A percentile compares a stretch with the other conserved stretches of the same genome.
These are phyloP conservation scores for Cyclotella baltica DNA, from an alignment of 108 stramenopile genomes.

Conservation along the genomic window DNA sequence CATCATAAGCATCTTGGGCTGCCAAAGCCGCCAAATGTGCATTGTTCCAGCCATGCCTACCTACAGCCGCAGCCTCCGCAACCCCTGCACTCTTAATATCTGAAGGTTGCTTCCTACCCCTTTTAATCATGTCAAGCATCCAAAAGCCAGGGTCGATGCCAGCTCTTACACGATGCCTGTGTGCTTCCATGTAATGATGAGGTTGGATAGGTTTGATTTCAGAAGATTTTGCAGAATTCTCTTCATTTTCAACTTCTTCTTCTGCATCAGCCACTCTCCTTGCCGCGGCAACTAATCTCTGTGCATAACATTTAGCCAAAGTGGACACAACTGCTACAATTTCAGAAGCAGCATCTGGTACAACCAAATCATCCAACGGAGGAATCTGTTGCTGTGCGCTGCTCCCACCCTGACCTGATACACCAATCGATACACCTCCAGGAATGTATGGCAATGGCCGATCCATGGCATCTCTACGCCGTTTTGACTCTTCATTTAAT, in stretches of 20 bases:
- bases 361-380: slow-evolving; percentile 66
- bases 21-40: slow-evolving; percentile 59
- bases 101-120: not conserved
- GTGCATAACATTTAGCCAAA: slow-evolving; percentile 82
- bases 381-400: slow-evolving; percentile 2
- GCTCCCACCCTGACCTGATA: not conserved
- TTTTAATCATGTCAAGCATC: slow-evolving; percentile 46
- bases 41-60: slow-evolving; percentile 24
- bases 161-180: slow-evolving; percentile 56
- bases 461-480: slow-evolving; percentile 47
- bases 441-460: slow-evolving; percentile 35
- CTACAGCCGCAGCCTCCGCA: slow-evolving; percentile 50
- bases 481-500: slow-evolving; percentile 48
- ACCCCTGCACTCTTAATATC: slow-evolving; percentile 34
- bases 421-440: not conserved
- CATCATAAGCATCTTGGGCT: slow-evolving; percentile 57
- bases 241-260: slow-evolving; percentile 18
- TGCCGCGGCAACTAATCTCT: slow-evolving; percentile 78
- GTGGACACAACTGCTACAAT: slow-evolving; percentile 75
- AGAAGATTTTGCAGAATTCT: slow-evolving; percentile 2
- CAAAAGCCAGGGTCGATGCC: slow-evolving; percentile 88
- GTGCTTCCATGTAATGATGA: slow-evolving; percentile 63
- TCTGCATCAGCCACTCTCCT: slow-evolving; percentile 54
- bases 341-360: slow-evolving; percentile 70
- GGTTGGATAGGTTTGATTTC: slow-evolving; percentile 52